Base-by-base conservation (phyloP, 768 basidiomycete genomes). In the Rickenella mellea region DNA sequence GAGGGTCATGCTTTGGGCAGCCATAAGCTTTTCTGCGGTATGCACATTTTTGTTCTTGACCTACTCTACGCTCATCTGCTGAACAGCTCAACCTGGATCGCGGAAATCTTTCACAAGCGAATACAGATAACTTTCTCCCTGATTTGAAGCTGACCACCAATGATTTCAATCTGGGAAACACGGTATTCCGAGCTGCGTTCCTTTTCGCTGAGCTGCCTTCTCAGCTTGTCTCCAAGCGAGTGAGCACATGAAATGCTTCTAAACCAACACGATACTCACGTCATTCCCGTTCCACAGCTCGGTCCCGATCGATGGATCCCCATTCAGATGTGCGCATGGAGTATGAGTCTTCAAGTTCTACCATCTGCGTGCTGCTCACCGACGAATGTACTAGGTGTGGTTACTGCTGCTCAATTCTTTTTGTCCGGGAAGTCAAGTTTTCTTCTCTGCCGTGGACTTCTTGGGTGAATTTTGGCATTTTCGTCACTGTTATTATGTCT, bases 251-350 rank as follows among this genome's bases (percentile, higher is more conserved):
- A 36, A 9, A n/a, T 9, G 10, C 33, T 12, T 11, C 29, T 7
- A 11, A 15, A 39, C 11, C 32, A 21, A 32, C 12, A 9, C n/a
- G 9, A 36, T 15, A 25, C 26, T 27, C 30, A 2, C 27, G 20
- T 44, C 6, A 28, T 6, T 9, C 20, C n/a, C 25, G 17, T 26
- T 22, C 14, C 14, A 25, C 38, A 74, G 71, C 47, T 77, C 28
- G 78, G 79, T 2, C 77, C 78, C 3, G 78, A 81, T 55, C 68
- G 73, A 20, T 80, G 74, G 76, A 76, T 78, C 55, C 74, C 76
- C 5, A 68, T 64, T 1, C 75, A 78, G 53, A 74, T 78, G 61
- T 71, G 69, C 40, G 45, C 67, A 14, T 77, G 74, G 74, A 69
- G 71, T 59, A 26, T 43, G 47, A 31, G 19, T 3, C 4, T 2